Conservation (phyloP, 1,284 basidiomycete genomes). For the Cryptococcus amylolentus region DNA sequence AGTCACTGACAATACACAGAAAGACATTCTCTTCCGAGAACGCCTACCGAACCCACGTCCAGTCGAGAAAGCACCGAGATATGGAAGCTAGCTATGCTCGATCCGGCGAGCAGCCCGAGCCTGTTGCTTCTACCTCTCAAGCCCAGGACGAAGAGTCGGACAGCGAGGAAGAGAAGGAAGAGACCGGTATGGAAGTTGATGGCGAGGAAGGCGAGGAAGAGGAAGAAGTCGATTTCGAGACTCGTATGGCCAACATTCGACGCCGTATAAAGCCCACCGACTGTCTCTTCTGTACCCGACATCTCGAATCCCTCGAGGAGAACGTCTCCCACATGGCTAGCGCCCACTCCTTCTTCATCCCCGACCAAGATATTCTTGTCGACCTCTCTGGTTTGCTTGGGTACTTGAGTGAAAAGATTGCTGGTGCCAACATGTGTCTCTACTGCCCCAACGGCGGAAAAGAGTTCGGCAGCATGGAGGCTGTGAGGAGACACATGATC, state of each 20-base stretch:
- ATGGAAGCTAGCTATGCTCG: conserved; percentile 53
- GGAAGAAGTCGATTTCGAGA: conserved; percentile 50
- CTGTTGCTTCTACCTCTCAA: background rate
- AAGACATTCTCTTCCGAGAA: conserved; percentile 88
- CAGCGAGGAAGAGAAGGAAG: background rate
- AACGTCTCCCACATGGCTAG: conserved; percentile 85
- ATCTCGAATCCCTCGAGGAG: conserved; percentile 58
- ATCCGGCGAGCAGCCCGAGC: background rate
- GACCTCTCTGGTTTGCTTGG: conserved; percentile 76
- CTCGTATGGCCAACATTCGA: conserved; percentile 69
- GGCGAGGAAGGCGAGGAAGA: conserved; percentile 55
- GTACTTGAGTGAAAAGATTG: conserved; percentile 91
- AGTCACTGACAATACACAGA: conserved; percentile 50
- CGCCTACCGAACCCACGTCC: conserved; percentile 80
- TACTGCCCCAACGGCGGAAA: conserved; percentile 74
- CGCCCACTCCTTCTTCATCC: conserved; percentile 91
- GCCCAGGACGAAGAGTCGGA: background rate
- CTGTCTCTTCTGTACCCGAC: conserved; percentile 81
- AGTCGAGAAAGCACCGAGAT: conserved; percentile 88
- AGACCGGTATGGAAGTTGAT: conserved; percentile 23
- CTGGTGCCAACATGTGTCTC: conserved; percentile 87
- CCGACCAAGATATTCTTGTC: conserved; percentile 85
- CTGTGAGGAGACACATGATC: conserved; percentile 87
- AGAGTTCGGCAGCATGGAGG: conserved; percentile 74
- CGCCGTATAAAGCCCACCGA: conserved; percentile 58